Evolutionary conservation across 2,329 filamentous ascomycete genomes (phyloP).

Genomic region (Pestalotiopsis sp.): DNA sequence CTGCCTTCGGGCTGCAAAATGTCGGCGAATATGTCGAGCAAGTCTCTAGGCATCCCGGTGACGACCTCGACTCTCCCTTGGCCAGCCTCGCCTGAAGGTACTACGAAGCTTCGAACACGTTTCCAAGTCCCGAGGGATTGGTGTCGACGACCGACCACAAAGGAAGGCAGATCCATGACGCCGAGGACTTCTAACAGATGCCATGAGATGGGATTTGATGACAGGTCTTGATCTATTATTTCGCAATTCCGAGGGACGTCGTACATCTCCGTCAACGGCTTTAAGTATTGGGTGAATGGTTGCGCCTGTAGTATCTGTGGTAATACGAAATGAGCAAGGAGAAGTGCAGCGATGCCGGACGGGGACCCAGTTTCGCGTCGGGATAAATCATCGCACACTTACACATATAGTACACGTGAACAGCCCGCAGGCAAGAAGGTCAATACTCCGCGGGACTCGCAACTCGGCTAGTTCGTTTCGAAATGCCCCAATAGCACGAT

Average conservation of each 20-base stretch:
- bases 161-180: not conserved
- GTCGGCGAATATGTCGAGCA: slow-evolving; percentile 1
- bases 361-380: not conserved
- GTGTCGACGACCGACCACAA: not conserved
- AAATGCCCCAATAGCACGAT: not conserved
- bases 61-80: not conserved
- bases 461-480: not conserved
- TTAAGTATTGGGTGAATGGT: not conserved
- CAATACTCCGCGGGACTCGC: not conserved
- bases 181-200: slow-evolving; percentile 1
- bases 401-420: not conserved
- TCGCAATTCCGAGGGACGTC: not conserved
- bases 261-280: not conserved
- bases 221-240: not conserved
- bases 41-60: not conserved
- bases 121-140: not conserved
- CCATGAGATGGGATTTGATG: not conserved
- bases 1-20: not conserved
- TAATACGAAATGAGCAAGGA: not conserved
- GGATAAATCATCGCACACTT: not conserved
- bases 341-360: not conserved
- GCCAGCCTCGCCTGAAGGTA: not conserved
- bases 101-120: not conserved
- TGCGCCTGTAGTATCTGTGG: not conserved
- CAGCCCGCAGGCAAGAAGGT: not conserved